A percentile compares a stretch with the other conserved stretches of the same genome.
Evolutionary conservation across 371 early-diverging fungal genomes (phyloP).

Genomic region (Chytridiales sp.): DNA sequence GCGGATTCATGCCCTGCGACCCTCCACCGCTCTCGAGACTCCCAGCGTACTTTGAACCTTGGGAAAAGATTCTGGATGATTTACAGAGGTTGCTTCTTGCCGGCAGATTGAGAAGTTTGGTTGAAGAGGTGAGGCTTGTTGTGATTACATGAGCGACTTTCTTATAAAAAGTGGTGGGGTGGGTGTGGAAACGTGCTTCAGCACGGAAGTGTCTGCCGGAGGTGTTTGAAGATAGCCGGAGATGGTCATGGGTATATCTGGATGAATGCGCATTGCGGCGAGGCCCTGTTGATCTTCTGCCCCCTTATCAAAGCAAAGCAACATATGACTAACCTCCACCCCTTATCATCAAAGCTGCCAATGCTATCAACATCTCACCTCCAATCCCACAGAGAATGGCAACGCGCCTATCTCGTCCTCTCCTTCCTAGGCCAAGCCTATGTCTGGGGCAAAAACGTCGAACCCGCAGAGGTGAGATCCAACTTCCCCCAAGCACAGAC

Average conservation of each 20-base stretch:
- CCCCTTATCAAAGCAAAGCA: too few species aligned
- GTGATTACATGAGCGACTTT: too few species aligned
- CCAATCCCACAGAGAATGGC: slow-evolving; percentile 55
- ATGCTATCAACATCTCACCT: slow-evolving; percentile 66
- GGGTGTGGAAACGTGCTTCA: background rate
- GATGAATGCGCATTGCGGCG: background rate
- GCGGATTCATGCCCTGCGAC: slow-evolving; percentile 84
- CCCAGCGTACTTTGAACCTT: slow-evolving; percentile 76
- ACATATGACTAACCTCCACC: too few species aligned
- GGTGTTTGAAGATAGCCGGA: background rate
- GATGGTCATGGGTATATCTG: background rate
- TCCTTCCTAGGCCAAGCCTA: slow-evolving; percentile 88
- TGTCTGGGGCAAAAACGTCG: slow-evolving; percentile 82
- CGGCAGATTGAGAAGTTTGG: slow-evolving; percentile 68
- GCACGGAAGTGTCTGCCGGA: too few species aligned
- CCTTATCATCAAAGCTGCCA: too few species aligned
- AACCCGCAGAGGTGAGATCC: slow-evolving; percentile 63
- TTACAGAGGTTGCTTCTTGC: slow-evolving; percentile 77
- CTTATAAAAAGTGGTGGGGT: too few species aligned
- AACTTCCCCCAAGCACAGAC: background rate
- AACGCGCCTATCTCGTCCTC: slow-evolving; percentile 82
- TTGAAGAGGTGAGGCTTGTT: slow-evolving; percentile 78
- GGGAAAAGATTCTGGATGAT: slow-evolving; percentile 82
- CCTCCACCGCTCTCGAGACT: slow-evolving; percentile 73
- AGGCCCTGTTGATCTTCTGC: background rate